Conservation (phyloP, 108 stramenopile species). For the Fistulifera pelliculosa region DNA sequence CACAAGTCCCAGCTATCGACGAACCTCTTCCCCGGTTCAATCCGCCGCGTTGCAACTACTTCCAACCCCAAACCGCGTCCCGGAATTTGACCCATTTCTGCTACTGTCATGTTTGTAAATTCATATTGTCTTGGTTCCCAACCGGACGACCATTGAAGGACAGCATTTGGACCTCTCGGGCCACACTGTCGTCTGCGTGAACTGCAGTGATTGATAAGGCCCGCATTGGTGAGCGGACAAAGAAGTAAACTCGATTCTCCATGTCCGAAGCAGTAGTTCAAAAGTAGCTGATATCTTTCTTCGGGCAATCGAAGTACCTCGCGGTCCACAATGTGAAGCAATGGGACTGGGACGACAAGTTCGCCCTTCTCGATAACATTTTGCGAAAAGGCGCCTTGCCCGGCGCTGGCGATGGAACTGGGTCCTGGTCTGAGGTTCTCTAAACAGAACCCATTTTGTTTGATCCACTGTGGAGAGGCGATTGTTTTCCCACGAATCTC, state of each 20-base stretch:
- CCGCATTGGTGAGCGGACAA: slow-evolving; percentile 27
- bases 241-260: slow-evolving; percentile 23
- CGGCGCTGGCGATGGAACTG: slow-evolving; percentile 21
- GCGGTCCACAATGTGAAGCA: slow-evolving; percentile 27
- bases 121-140: slow-evolving; percentile 36
- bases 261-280: slow-evolving; percentile 49
- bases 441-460: slow-evolving; percentile 36
- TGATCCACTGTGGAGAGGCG: slow-evolving; percentile 27
- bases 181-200: slow-evolving; percentile 4
- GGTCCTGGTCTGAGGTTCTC: slow-evolving; percentile 24
- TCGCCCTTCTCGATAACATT: slow-evolving; percentile 22
- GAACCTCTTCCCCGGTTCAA: slow-evolving; percentile 42
- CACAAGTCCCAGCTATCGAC: background rate
- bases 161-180: slow-evolving; percentile 36
- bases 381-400: slow-evolving; percentile 32
- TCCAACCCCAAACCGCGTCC: slow-evolving; percentile 54
- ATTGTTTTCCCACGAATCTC: slow-evolving; percentile 3
- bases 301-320: slow-evolving; percentile 11
- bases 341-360: slow-evolving; percentile 26
- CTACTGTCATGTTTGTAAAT: slow-evolving; percentile 38
- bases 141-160: slow-evolving; percentile 40
- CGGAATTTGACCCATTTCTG: slow-evolving; percentile 30
- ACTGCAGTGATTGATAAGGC: slow-evolving; percentile 28
- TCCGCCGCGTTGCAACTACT: slow-evolving; percentile 61
- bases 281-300: slow-evolving; percentile 22